Conservation (phyloP, 1,284 basidiomycete genomes). For the Boletellus deceptivus region DNA sequence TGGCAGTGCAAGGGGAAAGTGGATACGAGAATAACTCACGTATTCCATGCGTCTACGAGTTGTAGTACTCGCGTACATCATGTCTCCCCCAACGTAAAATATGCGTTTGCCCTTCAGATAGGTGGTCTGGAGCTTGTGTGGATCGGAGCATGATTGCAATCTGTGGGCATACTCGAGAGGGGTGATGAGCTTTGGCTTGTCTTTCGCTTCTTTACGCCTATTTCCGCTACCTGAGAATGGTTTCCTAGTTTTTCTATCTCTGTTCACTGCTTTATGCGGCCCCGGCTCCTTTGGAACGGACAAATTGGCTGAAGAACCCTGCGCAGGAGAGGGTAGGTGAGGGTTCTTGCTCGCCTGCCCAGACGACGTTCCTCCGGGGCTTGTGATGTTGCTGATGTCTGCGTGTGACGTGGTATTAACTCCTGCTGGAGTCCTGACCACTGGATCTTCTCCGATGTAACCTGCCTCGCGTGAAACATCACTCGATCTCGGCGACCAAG, state of each 20-base stretch:
- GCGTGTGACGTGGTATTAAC: conserved; percentile 3
- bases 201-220: conserved; percentile 21
- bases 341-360: neutral
- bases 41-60: conserved; percentile 60
- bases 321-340: neutral
- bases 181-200: conserved; percentile 22
- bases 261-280: conserved; percentile 13
- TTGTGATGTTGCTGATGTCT: conserved; percentile 22
- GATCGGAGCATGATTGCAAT: conserved; percentile 29
- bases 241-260: conserved; percentile 9
- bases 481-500: conserved; percentile 1
- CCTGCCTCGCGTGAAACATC: conserved; percentile 1
- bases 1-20: neutral
- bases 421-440: conserved; percentile 11
- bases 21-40: conserved; percentile 34
- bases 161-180: conserved; percentile 42
- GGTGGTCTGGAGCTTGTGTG: conserved; percentile 22
- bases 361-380: conserved; percentile 11
- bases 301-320: neutral
- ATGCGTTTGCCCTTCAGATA: conserved; percentile 53
- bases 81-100: conserved; percentile 59
- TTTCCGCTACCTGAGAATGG: conserved; percentile 18
- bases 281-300: conserved; percentile 1
- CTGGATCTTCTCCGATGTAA: neutral
- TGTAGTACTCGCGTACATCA: conserved; percentile 44